Evolutionary conservation across 306 rosid genomes (phyloP), one percentile per base, ranked within the genome.

Genomic region (Trifolium fragiferum): DNA sequence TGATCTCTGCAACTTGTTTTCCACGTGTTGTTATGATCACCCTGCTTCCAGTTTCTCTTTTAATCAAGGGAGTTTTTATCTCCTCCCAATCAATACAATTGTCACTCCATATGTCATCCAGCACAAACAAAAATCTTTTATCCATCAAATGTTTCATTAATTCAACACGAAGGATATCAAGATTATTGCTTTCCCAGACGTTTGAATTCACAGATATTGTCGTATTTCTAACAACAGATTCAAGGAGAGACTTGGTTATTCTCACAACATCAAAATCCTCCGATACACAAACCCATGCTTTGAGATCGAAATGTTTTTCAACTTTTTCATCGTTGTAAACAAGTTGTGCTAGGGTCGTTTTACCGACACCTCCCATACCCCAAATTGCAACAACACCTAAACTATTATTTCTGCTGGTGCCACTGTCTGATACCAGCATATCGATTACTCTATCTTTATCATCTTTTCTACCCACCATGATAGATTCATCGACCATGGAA

Each of bases 1-100:
- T 25, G 68, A 84, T 38, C 9, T 76, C 51, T 3, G 84, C 86
- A 58, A 82, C 90, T 65, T 66, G 63, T 43, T n/a, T 9, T 40
- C 79, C 71, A 3, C 83, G 81, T 6, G 70, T 66, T 66, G 71
- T 66, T 4, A 66, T 14, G 10, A 66, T 41, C 37, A 66, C 53
- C 37, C 0, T 6, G 1, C 71, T 41, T 43, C 37, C 20, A 2
- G 53, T 0, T 43, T 43, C 23, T 23, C 71, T 55, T 13, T 23
- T 6, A 21, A 15, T 66, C 7, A 66, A 43, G 13, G 71, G 71
- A 43, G 38, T 41, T 66, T 13, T 6, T 0, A 66, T 13, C 4
- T 43, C 35, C 6, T 1, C 7, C 71, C 71, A 66, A 66, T 66
- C 54, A 66, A 3, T 13, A 9, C 21, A 43, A 8, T 14, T 20